These are phyloP conservation scores for Castanea mollissima DNA, from an alignment of 306 rosid species.

Conservation along the genomic window DNA sequence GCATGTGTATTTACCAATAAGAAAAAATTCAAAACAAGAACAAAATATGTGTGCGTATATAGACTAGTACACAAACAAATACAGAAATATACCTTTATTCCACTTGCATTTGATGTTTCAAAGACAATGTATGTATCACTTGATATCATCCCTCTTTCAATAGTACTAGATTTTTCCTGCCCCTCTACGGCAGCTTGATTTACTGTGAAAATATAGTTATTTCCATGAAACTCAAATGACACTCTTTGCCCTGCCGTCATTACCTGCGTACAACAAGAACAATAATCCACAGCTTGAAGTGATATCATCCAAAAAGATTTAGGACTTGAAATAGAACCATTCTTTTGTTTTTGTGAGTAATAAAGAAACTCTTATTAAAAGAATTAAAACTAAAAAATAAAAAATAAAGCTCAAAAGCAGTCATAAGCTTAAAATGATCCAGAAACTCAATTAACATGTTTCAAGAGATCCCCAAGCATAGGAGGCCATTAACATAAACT, in stretches of 20 bases:
- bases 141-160: slow-evolving; percentile 85
- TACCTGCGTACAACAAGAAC: slow-evolving; percentile 50
- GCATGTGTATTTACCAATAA: neutral
- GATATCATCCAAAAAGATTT: slow-evolving; percentile 2
- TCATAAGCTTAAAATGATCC: too few relatives aligned
- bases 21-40: neutral
- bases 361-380: too few relatives aligned
- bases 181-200: slow-evolving; percentile 65
- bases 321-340: neutral
- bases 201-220: slow-evolving; percentile 77
- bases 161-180: slow-evolving; percentile 51
- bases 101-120: slow-evolving; percentile 79
- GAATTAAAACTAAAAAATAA: too few relatives aligned
- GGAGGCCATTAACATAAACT: too few relatives aligned
- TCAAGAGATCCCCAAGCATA: too few relatives aligned
- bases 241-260: slow-evolving; percentile 93
- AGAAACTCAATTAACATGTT: too few relatives aligned
- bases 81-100: slow-evolving; percentile 71
- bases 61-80: slow-evolving; percentile 1
- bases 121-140: slow-evolving; percentile 82
- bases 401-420: too few relatives aligned
- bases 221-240: slow-evolving; percentile 77
- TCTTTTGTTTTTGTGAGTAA: neutral
- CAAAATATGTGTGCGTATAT: neutral
- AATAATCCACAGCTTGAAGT: neutral